Conservation (phyloP, 352 stramenopile species). For the Pythium coloratum region DNA sequence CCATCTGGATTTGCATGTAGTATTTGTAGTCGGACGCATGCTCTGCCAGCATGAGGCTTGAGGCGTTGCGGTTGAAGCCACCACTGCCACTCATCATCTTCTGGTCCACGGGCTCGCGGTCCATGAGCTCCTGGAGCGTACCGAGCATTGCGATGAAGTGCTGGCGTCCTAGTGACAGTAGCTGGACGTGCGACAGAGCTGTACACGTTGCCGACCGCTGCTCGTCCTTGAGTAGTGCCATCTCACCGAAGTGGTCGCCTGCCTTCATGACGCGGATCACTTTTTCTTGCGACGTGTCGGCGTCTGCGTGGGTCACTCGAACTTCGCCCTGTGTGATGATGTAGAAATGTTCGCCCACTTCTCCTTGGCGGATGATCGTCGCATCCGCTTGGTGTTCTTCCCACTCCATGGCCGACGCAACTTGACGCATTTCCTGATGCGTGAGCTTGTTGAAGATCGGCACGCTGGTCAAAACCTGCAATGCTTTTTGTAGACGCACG, state of each 20-base stretch:
- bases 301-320: slow-evolving; percentile 59
- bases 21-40: slow-evolving; percentile 64
- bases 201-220: slow-evolving; percentile 90
- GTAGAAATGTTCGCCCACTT: slow-evolving; percentile 79
- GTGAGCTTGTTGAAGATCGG: slow-evolving; percentile 73
- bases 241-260: slow-evolving; percentile 94
- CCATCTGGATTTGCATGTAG: slow-evolving; percentile 64
- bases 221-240: slow-evolving; percentile 92
- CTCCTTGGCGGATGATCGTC: slow-evolving; percentile 68
- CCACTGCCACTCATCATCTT: slow-evolving; percentile 18
- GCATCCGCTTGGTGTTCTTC: slow-evolving; percentile 61
- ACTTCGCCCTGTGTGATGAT: slow-evolving; percentile 79
- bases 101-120: slow-evolving; percentile 46
- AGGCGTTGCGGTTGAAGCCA: slow-evolving; percentile 34
- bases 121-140: slow-evolving; percentile 77
- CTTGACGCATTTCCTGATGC: slow-evolving; percentile 60
- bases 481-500: slow-evolving; percentile 53
- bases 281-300: slow-evolving; percentile 40
- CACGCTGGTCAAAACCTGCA: slow-evolving; percentile 56
- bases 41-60: slow-evolving; percentile 35
- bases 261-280: slow-evolving; percentile 59
- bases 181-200: slow-evolving; percentile 62
- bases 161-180: slow-evolving; percentile 59
- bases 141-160: slow-evolving; percentile 84
- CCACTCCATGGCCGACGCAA: slow-evolving; percentile 81